Base-by-base conservation (phyloP, 2,329 filamentous ascomycete genomes). In the Colletotrichum nymphaeae region DNA sequence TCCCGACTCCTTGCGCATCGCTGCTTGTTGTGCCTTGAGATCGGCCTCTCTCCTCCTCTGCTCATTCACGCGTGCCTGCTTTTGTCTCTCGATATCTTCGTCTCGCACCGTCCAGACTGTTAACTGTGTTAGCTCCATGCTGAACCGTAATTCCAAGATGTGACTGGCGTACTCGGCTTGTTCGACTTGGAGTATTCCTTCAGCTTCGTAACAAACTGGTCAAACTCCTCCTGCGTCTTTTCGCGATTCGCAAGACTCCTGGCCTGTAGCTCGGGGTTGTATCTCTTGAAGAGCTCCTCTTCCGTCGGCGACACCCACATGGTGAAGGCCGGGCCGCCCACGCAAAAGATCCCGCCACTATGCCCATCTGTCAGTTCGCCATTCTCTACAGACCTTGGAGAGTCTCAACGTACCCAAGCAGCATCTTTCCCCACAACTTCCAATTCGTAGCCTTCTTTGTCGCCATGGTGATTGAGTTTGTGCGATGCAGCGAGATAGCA, bases 251-350 rank as follows among this genome's bases (percentile, higher is more conserved):
- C 95, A n/a, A 97, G 86, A 75, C 94, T 95, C 79, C 93, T 91
- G 82, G 94, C 94, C 81, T 97, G 94, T n/a, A 99, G 89, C 42
- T 98, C 97, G 0, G 96, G 96, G 83, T 96, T 98, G 86, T 98
- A 98, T 83, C 89, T 91, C 86, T 94, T 88, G 87, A 97, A 95
- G 55, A 99, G 89, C 85, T 98, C 95, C 83, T 98, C 97, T 78
- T 98, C 95, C 14, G 93, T 93, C 2, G 97, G 97, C 58, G 90
- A 90, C 59, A 97, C 85, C 82, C 92, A 97, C 84, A 92, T 90
- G 56, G 96, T 93, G 66, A 98, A 86, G 19, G 93, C 93, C 28
- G 97, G 97, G 4, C 97, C 97, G 65, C 97, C 97, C 73, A 98
- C 88, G 79, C 91, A 92, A 78, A 97, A 87, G 59, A 88, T 83